phyloP scores from a whole-genome alignment of 805 yeast species.

The Limtongozyma cylindracea region DNA sequence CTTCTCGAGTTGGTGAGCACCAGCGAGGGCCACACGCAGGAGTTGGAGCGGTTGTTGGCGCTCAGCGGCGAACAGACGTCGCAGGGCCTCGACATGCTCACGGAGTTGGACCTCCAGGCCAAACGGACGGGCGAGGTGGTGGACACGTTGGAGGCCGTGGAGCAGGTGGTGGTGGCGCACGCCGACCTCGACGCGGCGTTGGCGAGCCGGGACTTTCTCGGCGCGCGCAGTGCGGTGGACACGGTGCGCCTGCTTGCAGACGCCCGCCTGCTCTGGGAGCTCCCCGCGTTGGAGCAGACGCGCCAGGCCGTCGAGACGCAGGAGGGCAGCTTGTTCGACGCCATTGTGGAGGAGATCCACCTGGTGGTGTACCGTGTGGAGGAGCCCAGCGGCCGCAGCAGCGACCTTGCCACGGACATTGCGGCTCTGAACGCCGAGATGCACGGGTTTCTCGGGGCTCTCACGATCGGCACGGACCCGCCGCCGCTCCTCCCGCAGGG shows the following conservation, averaged over 20 bases:
- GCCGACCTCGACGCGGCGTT: constrained; percentile 37
- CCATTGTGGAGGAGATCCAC: constrained; percentile 53
- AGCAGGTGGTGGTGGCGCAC: constrained; percentile 30
- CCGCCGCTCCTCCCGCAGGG: no score
- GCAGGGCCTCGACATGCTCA: constrained; percentile 26
- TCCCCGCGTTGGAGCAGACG: constrained; percentile 24
- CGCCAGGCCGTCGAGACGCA: constrained; percentile 28
- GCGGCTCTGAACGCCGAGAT: no score
- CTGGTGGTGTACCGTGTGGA: constrained; percentile 36
- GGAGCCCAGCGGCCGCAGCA: no score
- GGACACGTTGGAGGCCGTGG: constrained; percentile 42
- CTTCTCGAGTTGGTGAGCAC: constrained; percentile 37
- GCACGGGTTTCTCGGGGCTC: no score
- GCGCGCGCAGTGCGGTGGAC: constrained; percentile 30
- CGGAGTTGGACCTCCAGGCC: constrained; percentile 40
- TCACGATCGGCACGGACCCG: no score
- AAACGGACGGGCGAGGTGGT: constrained; percentile 41
- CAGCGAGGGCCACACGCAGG: constrained; percentile 30
- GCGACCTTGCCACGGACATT: no score
- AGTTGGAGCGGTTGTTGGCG: constrained; percentile 20
- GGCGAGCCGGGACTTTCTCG: constrained; percentile 42
- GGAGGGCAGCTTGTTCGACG: constrained; percentile 35
- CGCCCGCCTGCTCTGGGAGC: constrained; percentile 25
- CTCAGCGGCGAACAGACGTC: constrained; percentile 23
- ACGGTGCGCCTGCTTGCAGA: constrained; percentile 18